These are phyloP conservation scores for Sporothrix variecibatus DNA, from an alignment of 2,329 filamentous ascomycete species.

Conservation along the genomic window DNA sequence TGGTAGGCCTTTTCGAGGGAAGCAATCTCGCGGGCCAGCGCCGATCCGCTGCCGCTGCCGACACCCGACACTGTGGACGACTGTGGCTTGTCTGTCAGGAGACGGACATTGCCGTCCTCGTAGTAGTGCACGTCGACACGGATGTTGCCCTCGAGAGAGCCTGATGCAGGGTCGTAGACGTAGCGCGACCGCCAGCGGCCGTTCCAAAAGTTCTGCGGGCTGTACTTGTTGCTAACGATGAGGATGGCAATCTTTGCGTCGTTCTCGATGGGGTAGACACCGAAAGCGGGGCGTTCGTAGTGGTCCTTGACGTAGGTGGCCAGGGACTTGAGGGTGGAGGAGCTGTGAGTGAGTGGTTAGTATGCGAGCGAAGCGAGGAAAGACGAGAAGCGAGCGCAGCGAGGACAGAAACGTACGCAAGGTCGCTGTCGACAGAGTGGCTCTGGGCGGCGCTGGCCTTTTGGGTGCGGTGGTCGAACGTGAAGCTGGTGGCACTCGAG, in stretches of 20 bases:
- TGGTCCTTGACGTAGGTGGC: constrained; percentile 80
- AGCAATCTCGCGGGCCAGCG: constrained; percentile 77
- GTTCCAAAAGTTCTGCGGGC: constrained; percentile 98
- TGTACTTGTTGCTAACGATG: constrained; percentile 95
- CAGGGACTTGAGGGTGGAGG: constrained; percentile 80
- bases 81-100: constrained; percentile 83
- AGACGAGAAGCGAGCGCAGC: constrained; percentile 21
- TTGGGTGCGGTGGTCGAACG: constrained; percentile 79
- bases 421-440: constrained; percentile 74
- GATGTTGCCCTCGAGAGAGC: constrained; percentile 72
- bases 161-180: constrained; percentile 69
- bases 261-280: constrained; percentile 77
- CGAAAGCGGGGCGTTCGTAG: constrained; percentile 78
- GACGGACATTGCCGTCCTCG: constrained; percentile 95
- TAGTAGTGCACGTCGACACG: constrained; percentile 99
- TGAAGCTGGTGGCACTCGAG: constrained; percentile 83
- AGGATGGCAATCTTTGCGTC: constrained; percentile 77
- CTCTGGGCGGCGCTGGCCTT: constrained; percentile 83
- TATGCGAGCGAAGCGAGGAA: not conserved
- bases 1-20: constrained; percentile 87
- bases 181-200: constrained; percentile 94
- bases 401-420: constrained; percentile 61
- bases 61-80: constrained; percentile 54
- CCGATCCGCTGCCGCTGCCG: constrained; percentile 61
- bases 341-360: constrained; percentile 50